phyloP scores from a whole-genome alignment of 2,329 filamentous ascomycete species.

The Fusarium secorum region DNA sequence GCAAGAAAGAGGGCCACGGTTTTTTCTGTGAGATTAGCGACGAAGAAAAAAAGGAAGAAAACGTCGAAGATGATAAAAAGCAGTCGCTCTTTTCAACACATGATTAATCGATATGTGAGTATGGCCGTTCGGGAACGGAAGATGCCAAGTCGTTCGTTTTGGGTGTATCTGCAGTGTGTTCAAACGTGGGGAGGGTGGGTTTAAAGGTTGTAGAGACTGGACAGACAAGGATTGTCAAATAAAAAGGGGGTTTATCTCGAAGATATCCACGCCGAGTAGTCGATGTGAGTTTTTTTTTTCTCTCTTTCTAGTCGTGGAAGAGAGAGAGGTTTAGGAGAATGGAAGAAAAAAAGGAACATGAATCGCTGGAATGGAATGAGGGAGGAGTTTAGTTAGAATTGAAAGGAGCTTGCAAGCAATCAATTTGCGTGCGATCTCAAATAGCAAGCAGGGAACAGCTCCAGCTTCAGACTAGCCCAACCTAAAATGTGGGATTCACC shows the following conservation, averaged over 20 bases:
- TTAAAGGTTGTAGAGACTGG: conserved; percentile 16
- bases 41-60: not conserved
- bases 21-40: not conserved
- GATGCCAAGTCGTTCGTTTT: conserved; percentile 25
- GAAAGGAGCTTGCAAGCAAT: conserved; percentile 5
- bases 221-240: conserved; percentile 38
- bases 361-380: conserved; percentile 24
- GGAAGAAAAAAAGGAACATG: not conserved
- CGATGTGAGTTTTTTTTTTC: too few species aligned
- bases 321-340: not conserved
- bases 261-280: not conserved
- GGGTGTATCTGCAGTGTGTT: conserved; percentile 6
- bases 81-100: conserved; percentile 25
- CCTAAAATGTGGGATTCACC: conserved; percentile 34
- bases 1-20: not conserved
- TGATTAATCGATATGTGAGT: conserved; percentile 11
- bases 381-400: conserved; percentile 13
- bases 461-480: conserved; percentile 16
- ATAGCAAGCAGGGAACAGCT: conserved; percentile 5
- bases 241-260: conserved; percentile 4
- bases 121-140: conserved; percentile 2
- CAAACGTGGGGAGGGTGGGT: conserved; percentile 28
- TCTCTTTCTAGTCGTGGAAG: not conserved
- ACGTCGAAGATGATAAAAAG: not conserved
- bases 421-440: conserved; percentile 4